Evolutionary conservation across 768 basidiomycete genomes (phyloP).

Genomic region (Phallus indusiatus): DNA sequence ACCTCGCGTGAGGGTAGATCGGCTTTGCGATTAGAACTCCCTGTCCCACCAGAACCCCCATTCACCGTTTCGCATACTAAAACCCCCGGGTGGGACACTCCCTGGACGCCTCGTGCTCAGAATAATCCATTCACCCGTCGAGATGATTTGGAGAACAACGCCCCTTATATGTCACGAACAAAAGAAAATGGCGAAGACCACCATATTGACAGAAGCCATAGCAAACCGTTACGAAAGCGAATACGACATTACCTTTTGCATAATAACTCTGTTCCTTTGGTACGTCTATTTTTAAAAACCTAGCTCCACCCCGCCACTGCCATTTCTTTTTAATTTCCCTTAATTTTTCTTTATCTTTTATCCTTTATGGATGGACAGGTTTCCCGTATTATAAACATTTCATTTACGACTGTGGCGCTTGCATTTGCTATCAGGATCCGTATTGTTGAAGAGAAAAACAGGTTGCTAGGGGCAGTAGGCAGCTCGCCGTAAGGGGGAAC

Average conservation of each 20-base stretch:
- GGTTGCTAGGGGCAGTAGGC: conserved; percentile 63
- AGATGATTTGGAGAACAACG: background rate
- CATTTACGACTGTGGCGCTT: conserved; percentile 70
- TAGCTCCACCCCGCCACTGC: too few species aligned
- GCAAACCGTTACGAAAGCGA: conserved; percentile 18
- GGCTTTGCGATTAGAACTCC: conserved; percentile 16
- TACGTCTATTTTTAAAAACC: conserved; percentile 25
- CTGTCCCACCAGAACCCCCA: conserved; percentile 23
- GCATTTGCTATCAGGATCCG: conserved; percentile 74
- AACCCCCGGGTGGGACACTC: conserved; percentile 60
- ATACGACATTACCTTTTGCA: conserved; percentile 59
- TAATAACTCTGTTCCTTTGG: conserved; percentile 73
- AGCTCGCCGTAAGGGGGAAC: conserved; percentile 59
- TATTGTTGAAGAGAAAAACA: conserved; percentile 36
- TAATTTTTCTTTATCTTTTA: too few species aligned
- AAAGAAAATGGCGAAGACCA: conserved; percentile 1
- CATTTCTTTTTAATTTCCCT: too few species aligned
- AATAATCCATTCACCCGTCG: background rate
- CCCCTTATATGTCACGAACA: background rate
- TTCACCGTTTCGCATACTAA: conserved; percentile 46
- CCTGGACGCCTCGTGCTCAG: conserved; percentile 43
- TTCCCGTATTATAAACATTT: conserved; percentile 77
- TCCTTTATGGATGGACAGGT: too few species aligned
- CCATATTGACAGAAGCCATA: background rate
- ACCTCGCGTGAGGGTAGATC: conserved; percentile 1